phyloP scores from a whole-genome alignment of 2,329 filamentous ascomycete genomes.

The Colletotrichum ledebouriae region DNA sequence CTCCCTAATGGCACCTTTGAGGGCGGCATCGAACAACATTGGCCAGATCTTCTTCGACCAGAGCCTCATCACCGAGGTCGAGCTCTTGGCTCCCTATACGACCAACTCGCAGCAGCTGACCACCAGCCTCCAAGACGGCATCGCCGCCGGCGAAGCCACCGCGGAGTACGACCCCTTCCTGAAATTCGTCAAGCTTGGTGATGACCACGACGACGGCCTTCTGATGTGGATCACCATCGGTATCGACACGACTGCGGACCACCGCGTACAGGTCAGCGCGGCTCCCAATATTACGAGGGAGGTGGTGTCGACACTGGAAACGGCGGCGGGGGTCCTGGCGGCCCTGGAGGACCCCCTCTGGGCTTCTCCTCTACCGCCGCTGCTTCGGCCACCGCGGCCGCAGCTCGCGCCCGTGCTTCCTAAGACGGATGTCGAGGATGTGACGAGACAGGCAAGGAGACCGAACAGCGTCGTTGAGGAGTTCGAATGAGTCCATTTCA shows the following conservation, averaged over 20 bases:
- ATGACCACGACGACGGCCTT: slow-evolving; percentile 64
- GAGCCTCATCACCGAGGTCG: slow-evolving; percentile 53
- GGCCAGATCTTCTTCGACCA: slow-evolving; percentile 41
- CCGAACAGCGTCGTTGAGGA: no score
- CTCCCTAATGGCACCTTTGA: slow-evolving; percentile 52
- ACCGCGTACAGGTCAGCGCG: slow-evolving; percentile 34
- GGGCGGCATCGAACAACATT: slow-evolving; percentile 51
- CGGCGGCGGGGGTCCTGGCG: slow-evolving; percentile 18
- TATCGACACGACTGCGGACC: slow-evolving; percentile 54
- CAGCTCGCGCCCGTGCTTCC: not conserved
- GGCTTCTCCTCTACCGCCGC: slow-evolving; percentile 1
- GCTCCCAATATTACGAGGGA: slow-evolving; percentile 37
- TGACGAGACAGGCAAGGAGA: no score
- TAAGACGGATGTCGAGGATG: not conserved
- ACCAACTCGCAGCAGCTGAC: slow-evolving; percentile 62
- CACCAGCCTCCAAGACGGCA: slow-evolving; percentile 63
- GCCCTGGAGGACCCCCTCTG: slow-evolving; percentile 18
- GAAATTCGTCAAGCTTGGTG: slow-evolving; percentile 70
- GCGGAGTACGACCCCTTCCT: slow-evolving; percentile 65
- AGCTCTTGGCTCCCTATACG: slow-evolving; percentile 61
- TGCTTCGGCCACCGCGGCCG: not conserved
- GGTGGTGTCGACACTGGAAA: slow-evolving; percentile 33
- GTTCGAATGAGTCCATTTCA: no score
- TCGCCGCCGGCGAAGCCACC: slow-evolving; percentile 57
- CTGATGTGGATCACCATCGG: slow-evolving; percentile 69